Evolutionary conservation across 805 yeast genomes (phyloP), one percentile per base, ranked within the genome.

Genomic region (Metschnikowia cerradonensis): DNA sequence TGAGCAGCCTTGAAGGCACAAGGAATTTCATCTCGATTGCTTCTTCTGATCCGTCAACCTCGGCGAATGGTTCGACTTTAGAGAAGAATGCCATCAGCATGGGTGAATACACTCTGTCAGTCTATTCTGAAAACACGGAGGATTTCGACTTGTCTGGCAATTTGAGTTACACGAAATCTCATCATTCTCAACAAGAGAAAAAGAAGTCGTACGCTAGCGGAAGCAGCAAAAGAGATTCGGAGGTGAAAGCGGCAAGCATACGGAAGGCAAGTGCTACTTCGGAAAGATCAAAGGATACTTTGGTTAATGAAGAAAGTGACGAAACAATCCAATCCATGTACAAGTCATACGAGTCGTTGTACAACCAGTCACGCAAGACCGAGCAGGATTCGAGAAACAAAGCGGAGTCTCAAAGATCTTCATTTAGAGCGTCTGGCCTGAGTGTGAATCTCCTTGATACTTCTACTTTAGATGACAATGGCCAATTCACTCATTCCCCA

Each of bases 261-360:
- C 43, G 53, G 7, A 48, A 41, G 20, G 38, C 45, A 11, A 43
- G 52, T 20, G 40, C 34, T 14, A 23, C 23, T 11, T 44, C 47
- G 4, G 40, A 36, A 3, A 35, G 35, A 31, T 70, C 73, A 1
- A 64, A 59, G 36, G 72, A 67, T 17, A 63, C 71, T 0, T 60
- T 68, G 46, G 52, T 55, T 6, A 57, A 50, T 17, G 56, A 60
- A 14, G 50, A 47, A n/a, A 50, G 36, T 31, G 37, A 52, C n/a
- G 55, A 59, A 13, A 55, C 66, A 3, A 60, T 67, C 36, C 56
- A 56, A 31, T 56, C 64, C n/a, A 55, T 64, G 61, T 64, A 63
- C 53, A 61, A 60, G 45, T 59, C 63, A 13, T 66, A 66, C 49
- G 64, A 63, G 38, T 54, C 54, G 6, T 56, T 57, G 47, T 52